A percentile compares a stretch with the other conserved stretches of the same genome.
Conservation (phyloP, 305 asterid species). For the Solanum aculeatissimum region DNA sequence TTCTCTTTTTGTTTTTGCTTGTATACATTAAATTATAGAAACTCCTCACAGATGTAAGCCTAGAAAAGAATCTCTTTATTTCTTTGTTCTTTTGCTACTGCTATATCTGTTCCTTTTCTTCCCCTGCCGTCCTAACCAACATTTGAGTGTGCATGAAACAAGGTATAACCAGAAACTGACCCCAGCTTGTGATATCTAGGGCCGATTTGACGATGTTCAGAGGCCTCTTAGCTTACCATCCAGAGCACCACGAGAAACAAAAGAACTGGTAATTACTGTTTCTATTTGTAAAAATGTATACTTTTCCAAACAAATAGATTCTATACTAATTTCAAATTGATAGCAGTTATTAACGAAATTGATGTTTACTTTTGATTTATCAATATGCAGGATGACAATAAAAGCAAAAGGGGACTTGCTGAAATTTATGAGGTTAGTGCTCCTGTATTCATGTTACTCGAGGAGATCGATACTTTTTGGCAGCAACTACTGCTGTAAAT, state of each 20-base stretch:
- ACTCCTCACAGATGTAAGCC: too few species aligned
- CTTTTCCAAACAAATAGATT: not conserved
- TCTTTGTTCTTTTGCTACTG: not conserved
- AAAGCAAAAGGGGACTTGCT: slow-evolving; percentile 90
- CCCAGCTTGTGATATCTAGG: slow-evolving; percentile 30
- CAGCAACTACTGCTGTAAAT: not conserved
- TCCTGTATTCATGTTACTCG: not conserved
- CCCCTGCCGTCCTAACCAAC: not conserved
- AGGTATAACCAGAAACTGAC: not conserved
- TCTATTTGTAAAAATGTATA: not conserved
- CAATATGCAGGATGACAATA: slow-evolving; percentile 70
- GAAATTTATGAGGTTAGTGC: slow-evolving; percentile 76
- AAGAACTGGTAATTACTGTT: slow-evolving; percentile 51
- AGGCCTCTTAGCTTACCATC: slow-evolving; percentile 50
- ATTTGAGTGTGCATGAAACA: not conserved
- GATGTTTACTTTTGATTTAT: not conserved
- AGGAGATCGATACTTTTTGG: not conserved
- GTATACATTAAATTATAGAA: not conserved
- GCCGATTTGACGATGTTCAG: slow-evolving; percentile 75
- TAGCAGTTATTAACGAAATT: not conserved
- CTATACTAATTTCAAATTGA: not conserved
- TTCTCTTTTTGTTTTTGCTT: not conserved
- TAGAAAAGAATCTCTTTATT: too few species aligned
- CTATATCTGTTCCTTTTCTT: not conserved
- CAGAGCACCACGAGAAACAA: slow-evolving; percentile 57